phyloP scores from a whole-genome alignment of 1,284 basidiomycete genomes.

The Pseudomicrostroma phylloplanum region DNA sequence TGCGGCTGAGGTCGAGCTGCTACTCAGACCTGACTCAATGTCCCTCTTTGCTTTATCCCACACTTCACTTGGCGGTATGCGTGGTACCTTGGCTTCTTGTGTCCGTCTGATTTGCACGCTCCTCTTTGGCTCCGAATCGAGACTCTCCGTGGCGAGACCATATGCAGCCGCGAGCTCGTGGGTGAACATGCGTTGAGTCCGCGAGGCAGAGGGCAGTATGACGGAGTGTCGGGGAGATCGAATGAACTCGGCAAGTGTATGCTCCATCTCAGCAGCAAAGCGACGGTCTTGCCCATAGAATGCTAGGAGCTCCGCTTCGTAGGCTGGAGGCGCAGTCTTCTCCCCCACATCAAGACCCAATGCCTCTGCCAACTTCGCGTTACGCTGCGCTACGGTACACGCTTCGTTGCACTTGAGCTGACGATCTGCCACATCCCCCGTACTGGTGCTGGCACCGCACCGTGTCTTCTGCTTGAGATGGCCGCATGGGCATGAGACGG shows the following conservation, averaged over 20 bases:
- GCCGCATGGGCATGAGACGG: conserved; percentile 42
- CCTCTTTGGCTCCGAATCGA: conserved; percentile 36
- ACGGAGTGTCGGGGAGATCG: conserved; percentile 38
- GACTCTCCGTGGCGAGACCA: conserved; percentile 33
- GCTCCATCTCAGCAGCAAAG: conserved; percentile 38
- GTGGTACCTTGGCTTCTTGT: conserved; percentile 1
- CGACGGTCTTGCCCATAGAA: conserved; percentile 31
- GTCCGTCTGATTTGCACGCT: conserved; percentile 27
- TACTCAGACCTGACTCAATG: background rate
- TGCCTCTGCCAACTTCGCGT: conserved; percentile 45
- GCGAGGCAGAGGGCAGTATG: conserved; percentile 32
- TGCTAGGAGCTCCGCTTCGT: conserved; percentile 26
- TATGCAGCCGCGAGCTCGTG: conserved; percentile 37
- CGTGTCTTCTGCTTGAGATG: conserved; percentile 37
- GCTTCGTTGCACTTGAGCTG: conserved; percentile 42
- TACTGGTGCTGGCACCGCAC: conserved; percentile 31
- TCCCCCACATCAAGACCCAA: conserved; percentile 38
- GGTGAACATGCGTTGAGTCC: conserved; percentile 37
- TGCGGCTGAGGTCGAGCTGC: background rate
- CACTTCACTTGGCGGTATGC: conserved; percentile 31
- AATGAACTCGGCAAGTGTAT: conserved; percentile 41
- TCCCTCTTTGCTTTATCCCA: conserved; percentile 19
- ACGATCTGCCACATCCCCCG: conserved; percentile 9
- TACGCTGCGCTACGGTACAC: conserved; percentile 45
- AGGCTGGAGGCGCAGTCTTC: conserved; percentile 7